These are phyloP conservation scores for Neocallimastix lanati DNA, from an alignment of 192 early-diverging fungal species.

Conservation along the genomic window DNA sequence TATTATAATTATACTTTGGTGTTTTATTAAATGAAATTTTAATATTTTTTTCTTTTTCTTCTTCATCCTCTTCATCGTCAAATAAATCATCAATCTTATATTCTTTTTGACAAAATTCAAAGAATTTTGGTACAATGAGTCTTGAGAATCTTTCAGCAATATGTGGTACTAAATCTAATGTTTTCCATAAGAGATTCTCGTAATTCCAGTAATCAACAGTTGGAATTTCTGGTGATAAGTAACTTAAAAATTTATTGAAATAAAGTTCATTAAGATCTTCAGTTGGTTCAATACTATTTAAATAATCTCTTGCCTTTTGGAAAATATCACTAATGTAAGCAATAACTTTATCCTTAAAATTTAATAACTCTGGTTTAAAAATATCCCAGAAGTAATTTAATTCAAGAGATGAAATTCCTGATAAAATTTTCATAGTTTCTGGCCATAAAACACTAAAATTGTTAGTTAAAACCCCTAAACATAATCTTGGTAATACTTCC, in stretches of 20 bases:
- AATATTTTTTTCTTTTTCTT: conserved; percentile 4
- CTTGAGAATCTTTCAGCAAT: conserved; percentile 44
- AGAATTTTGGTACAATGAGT: conserved; percentile 40
- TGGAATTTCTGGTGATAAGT: background rate
- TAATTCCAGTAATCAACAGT: conserved; percentile 1
- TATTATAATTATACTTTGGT: conserved; percentile 2
- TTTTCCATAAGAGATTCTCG: background rate
- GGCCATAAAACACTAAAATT: conserved; percentile 74
- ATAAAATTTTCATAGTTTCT: conserved; percentile 20
- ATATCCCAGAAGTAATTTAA: background rate
- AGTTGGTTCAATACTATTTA: background rate
- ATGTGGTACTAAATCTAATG: conserved; percentile 12
- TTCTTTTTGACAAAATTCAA: conserved; percentile 34
- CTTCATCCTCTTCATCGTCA: conserved; percentile 16
- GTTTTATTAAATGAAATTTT: conserved; percentile 5
- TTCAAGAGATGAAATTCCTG: background rate
- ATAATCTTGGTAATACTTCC: conserved; percentile 38
- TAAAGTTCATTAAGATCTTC: background rate
- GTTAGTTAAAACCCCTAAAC: conserved; percentile 53
- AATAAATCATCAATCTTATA: conserved; percentile 19
- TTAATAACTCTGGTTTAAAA: background rate
- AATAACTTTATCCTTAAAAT: background rate
- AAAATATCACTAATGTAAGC: background rate
- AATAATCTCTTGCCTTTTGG: background rate
- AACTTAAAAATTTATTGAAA: background rate